Evolutionary conservation across 2,329 filamentous ascomycete species (phyloP).

Genomic region (Aspergillaceae sp.): DNA sequence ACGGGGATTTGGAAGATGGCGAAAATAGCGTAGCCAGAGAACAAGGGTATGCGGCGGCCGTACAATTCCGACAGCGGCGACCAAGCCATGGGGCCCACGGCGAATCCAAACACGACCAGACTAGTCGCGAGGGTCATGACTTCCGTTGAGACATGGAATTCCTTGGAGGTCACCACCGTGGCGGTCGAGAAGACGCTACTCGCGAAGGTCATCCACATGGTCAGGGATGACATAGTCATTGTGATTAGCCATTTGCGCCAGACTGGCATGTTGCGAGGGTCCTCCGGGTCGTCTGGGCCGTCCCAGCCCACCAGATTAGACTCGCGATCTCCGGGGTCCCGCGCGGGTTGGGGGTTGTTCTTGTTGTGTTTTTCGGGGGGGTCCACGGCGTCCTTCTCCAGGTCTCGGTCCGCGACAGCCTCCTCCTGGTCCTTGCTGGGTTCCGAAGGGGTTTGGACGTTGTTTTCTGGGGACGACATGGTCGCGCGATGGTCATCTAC

Average conservation of each 20-base stretch:
- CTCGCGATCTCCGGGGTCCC: constrained; percentile 11
- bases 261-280: constrained; percentile 23
- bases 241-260: constrained; percentile 35
- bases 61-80: constrained; percentile 42
- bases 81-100: constrained; percentile 45
- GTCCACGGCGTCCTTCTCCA: constrained; percentile 4
- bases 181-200: constrained; percentile 41
- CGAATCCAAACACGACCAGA: constrained; percentile 42
- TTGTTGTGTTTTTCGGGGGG: constrained; percentile 4
- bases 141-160: constrained; percentile 37
- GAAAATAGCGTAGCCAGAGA: constrained; percentile 42
- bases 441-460: background rate
- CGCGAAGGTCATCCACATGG: constrained; percentile 41
- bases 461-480: constrained; percentile 6
- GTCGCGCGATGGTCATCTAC: constrained; percentile 1
- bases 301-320: constrained; percentile 24
- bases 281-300: constrained; percentile 24
- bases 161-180: constrained; percentile 30
- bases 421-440: too few species aligned
- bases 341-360: constrained; percentile 4
- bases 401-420: constrained; percentile 4
- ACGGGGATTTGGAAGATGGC: constrained; percentile 49
- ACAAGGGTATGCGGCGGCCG: constrained; percentile 43
- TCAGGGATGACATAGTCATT: constrained; percentile 20
- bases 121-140: constrained; percentile 36